Evolutionary conservation across 163 green algal genomes (phyloP), one percentile per base, ranked within the genome.

Genomic region (Chlorella variabilis): DNA sequence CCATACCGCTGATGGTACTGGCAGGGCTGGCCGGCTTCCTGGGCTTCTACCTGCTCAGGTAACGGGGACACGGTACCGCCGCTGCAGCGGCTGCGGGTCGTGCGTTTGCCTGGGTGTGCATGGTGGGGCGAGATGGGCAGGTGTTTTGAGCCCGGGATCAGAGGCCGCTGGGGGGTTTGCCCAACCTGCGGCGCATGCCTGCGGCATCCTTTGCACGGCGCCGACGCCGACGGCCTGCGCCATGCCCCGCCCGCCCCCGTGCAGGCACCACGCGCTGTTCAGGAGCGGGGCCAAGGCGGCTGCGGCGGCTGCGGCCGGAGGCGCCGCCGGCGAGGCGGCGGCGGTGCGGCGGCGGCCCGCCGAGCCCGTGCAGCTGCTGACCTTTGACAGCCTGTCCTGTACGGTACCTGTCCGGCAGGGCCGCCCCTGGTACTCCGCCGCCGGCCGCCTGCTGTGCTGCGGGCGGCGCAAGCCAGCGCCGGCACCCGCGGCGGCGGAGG

Each of bases 1-100:
- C 77, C 3, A 29, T 83, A 15, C 77, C 77, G 25, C 27, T 77
- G 33, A 83, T 83, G 77, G 77, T 18, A 13, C 49, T 83, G 51
- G 77, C 62, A 1, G 77, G 25, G 4, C 45, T 83, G 65, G 65
- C 77, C 3, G 65, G 21, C 34, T 83, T 83, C 77, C 77, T 83
- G 13, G 67, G 66, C 7, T 38, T 70, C n/a, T 83, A 83, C 66
- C 77, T 83, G 1, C 20, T 59, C 27, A 67, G 71, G 71, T 67
- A n/a, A n/a, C n/a, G n/a, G n/a, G n/a, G n/a, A n/a, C n/a, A n/a
- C n/a, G n/a, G n/a, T n/a, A n/a, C n/a, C n/a, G n/a, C n/a, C n/a
- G n/a, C n/a, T n/a, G n/a, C n/a, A n/a, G n/a, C n/a, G n/a, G n/a
- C n/a, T n/a, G n/a, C n/a, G n/a, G n/a, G n/a, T n/a, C n/a, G n/a